Evolutionary conservation across 495 filamentous ascomycete genomes (phyloP), one percentile per base, ranked within the genome.

Genomic region (Oleoguttula mirabilis): DNA sequence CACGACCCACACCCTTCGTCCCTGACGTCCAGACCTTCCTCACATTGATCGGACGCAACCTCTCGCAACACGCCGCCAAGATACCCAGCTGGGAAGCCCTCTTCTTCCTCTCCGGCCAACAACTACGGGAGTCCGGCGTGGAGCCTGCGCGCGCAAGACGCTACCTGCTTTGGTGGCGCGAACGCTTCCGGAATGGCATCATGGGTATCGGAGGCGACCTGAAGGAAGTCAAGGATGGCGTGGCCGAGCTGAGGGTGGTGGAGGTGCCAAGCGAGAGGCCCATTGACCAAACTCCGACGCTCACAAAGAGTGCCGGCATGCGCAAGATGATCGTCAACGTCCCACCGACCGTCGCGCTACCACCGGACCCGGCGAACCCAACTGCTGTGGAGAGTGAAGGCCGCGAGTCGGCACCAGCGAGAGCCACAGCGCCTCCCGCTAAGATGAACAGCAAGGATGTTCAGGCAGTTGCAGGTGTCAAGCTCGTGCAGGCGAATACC

Each of bases 1-100:
- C 88, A 2, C 41, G 64, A 7, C 76, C 84, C 3, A 95, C 80
- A 7, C 79, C 82, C 10, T 85, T 88, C 55, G 77, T 95, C 36
- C 90, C 90, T 10, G 81, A 98, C 55, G 73, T 82, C 39, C 44
- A 70, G 43, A 94, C 87, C 36, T 96, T 98, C 66, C 82, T 98
- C 44, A 82, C 72, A 4, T 62, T 93, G 22, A 98, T 98, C 64
- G 90, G 90, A 55, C 90, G 90, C 44, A 75, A 76, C 50, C 74
- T 93, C 51, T 73, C 70, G 38, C 73, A 82, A 50, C 84, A 95
- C 62, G 74, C 78, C 10, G 63, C 76, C 56, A 84, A 96, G 58
- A 80, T 98, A 47, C 75, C 80, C 3, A 78, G 79, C 21, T 98
- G 90, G 90, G 82, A 87, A 19, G 72, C 80, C 6, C 72, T 98